Evolutionary conservation across 2,329 filamentous ascomycete species (phyloP).

Genomic region (Ophiosphaerella korrae): DNA sequence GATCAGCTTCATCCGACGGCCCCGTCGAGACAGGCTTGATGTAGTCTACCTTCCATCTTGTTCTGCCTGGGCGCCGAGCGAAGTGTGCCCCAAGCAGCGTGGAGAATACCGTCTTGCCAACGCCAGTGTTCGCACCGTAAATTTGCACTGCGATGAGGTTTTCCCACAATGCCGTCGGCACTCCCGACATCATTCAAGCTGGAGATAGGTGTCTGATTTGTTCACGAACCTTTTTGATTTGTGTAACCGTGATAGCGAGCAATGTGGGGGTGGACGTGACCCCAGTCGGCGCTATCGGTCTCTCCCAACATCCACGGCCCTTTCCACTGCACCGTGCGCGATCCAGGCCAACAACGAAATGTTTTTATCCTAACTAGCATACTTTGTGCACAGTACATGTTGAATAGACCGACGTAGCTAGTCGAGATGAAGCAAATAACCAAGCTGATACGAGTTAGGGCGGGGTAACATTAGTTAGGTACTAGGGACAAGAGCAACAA

Average conservation of each 20-base stretch:
- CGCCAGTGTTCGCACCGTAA: slow-evolving; percentile 82
- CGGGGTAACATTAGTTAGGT: too few relatives aligned
- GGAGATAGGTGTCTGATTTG: neutral
- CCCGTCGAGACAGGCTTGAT: slow-evolving; percentile 85
- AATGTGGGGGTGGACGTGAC: neutral
- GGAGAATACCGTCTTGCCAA: slow-evolving; percentile 82
- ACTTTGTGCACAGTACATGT: too few relatives aligned
- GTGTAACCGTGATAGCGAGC: neutral
- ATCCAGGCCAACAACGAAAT: too few relatives aligned
- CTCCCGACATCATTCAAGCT: slow-evolving; percentile 45
- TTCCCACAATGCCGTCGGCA: slow-evolving; percentile 69
- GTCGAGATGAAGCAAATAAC: too few relatives aligned
- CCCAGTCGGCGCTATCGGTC: too few relatives aligned
- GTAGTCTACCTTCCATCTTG: slow-evolving; percentile 60
- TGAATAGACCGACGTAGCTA: too few relatives aligned
- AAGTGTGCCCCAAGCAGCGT: slow-evolving; percentile 71
- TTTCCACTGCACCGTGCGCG: too few relatives aligned
- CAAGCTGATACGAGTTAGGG: too few relatives aligned
- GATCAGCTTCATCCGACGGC: slow-evolving; percentile 70
- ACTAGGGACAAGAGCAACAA: too few relatives aligned
- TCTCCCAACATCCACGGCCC: too few relatives aligned
- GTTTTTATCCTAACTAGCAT: too few relatives aligned
- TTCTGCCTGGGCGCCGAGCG: slow-evolving; percentile 9
- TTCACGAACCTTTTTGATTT: neutral
- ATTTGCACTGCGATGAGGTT: slow-evolving; percentile 73